Evolutionary conservation across 139 green algal species (phyloP), one percentile per base, ranked within the genome.

Genomic region (Haematococcus sp.): DNA sequence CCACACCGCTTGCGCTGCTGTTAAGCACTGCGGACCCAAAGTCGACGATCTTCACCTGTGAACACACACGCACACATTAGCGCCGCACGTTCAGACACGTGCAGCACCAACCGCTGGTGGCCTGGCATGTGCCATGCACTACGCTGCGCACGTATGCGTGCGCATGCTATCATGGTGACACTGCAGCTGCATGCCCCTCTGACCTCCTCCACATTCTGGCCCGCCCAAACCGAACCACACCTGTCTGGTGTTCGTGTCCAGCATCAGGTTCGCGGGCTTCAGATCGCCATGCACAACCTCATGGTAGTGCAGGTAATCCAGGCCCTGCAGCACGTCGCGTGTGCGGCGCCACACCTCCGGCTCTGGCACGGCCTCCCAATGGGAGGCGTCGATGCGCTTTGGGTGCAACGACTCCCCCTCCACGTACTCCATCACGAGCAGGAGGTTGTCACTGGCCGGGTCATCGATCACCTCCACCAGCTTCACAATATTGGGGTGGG

Each of bases 401-500:
- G 56, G 70, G 28, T 52, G 65, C n/a, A 61, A 25, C 2, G 65
- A 59, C 43, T 51, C 11, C 23, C 43, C 61, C 61, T 68, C 61
- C 61, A 68, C 61, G 19, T 68, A 68, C 61, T 68, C 61, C 61
- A 68, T 68, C 58, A 90, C 85, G 58, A 90, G 69, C 68, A 90
- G 77, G 74, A 90, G 69, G 59, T 75, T 85, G 74, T 87, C 82
- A 1, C 71, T 80, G 35, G 32, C 54, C 22, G 85, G 85, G 61
- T 90, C 82, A 71, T 90, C 85, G 20, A 90, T 34, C 58, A 81
- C 73, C 64, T 86, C 84, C 20, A 86, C 73, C 19, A 88, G 74
- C 63, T 83, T 81, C 27, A 89, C 79, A n/a, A 89, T 77, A 70
- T 89, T 88, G 23, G 77, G 77, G 77, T 91, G 87, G 20, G 34